phyloP scores from a whole-genome alignment of 306 rosid species.

The Lagenaria siceraria region DNA sequence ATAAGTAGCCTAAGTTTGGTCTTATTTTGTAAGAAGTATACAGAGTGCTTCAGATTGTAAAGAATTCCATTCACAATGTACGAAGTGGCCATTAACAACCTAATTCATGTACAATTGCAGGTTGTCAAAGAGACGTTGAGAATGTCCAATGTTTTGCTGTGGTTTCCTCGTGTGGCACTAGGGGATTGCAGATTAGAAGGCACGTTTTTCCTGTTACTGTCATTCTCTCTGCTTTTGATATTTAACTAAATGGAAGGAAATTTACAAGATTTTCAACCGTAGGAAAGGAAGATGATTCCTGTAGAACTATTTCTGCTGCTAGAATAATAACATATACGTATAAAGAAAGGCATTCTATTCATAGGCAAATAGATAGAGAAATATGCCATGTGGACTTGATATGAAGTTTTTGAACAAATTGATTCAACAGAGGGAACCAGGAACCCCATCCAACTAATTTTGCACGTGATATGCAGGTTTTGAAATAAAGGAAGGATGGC shows the following conservation, averaged over 20 bases:
- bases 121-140: conserved; percentile 66
- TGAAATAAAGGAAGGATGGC: conserved; percentile 65
- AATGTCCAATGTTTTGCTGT: conserved; percentile 54
- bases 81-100: conserved; percentile 4
- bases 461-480: conserved; percentile 26
- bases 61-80: neutral
- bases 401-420: neutral
- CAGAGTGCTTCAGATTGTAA: neutral
- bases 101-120: conserved; percentile 20
- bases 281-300: neutral
- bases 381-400: neutral
- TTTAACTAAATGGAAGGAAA: neutral
- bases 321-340: neutral
- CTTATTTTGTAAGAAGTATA: neutral
- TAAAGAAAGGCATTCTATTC: neutral
- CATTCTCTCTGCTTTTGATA: neutral
- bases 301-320: neutral
- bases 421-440: neutral
- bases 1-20: neutral
- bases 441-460: neutral
- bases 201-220: conserved; percentile 1
- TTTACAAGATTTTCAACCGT: neutral
- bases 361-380: neutral
- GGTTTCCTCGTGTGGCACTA: conserved; percentile 70
- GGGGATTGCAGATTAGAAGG: conserved; percentile 54